phyloP scores from a whole-genome alignment of 2,329 filamentous ascomycete species.

The Aspergillus japonicus region DNA sequence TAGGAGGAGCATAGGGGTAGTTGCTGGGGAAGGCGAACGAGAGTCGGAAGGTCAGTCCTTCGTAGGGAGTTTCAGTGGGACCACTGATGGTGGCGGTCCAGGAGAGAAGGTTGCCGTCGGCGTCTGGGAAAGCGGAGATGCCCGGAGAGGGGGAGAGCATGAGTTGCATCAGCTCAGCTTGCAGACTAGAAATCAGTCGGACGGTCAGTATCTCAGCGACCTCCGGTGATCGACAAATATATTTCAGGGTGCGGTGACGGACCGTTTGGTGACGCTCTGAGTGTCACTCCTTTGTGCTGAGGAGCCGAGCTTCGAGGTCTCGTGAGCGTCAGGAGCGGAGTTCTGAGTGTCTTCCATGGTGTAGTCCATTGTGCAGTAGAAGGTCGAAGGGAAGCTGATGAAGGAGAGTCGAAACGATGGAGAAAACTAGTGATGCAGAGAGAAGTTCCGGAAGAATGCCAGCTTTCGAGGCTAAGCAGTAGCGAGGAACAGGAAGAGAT shows the following conservation, averaged over 20 bases:
- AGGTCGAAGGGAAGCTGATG: neutral
- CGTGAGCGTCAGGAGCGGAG: conserved; percentile 61
- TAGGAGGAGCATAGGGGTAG: conserved; percentile 89
- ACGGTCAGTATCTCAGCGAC: neutral
- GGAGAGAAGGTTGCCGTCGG: conserved; percentile 82
- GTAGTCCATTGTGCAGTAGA: conserved; percentile 50
- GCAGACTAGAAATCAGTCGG: conserved; percentile 60
- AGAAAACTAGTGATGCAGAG: neutral
- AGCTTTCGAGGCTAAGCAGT: neutral
- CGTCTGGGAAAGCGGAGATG: conserved; percentile 89
- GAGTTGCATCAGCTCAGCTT: conserved; percentile 96
- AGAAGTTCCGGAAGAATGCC: neutral
- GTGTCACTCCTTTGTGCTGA: conserved; percentile 61
- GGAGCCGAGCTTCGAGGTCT: conserved; percentile 60
- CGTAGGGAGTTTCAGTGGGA: conserved; percentile 87
- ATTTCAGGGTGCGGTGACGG: conserved; percentile 16
- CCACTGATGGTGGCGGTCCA: conserved; percentile 95
- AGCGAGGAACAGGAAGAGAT: conserved; percentile 23
- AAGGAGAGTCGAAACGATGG: conserved; percentile 1
- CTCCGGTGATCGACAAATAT: neutral
- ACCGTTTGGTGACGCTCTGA: conserved; percentile 78
- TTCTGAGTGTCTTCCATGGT: conserved; percentile 65
- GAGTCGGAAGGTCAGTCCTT: conserved; percentile 84
- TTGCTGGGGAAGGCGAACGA: conserved; percentile 85
- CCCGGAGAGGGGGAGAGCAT: conserved; percentile 95